Evolutionary conservation across 371 early-diverging fungal species (phyloP), one percentile per base, ranked within the genome.

Genomic region (Mucor irregularis): DNA sequence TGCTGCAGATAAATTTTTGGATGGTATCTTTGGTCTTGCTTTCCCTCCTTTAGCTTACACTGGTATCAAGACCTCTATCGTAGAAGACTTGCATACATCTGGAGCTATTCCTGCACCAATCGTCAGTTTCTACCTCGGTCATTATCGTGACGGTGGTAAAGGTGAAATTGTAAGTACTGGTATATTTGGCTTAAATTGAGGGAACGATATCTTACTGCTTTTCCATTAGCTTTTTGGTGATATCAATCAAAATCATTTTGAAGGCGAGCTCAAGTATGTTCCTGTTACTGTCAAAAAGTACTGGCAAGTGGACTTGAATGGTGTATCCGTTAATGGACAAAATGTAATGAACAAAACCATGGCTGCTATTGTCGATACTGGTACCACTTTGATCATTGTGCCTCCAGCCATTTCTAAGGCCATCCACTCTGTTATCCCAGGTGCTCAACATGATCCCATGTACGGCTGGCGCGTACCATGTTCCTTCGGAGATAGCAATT

Each of bases 11-110:
- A 52, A 55, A 16, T 66, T 61, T 21, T 53, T 83, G 28, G 83
- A 83, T 51, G 83, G 83, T 30, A 78, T 81, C 43, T 83, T 83
- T 76, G 83, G 83, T 13, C 59, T 83, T 3, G 78, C 66, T 0
- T 83, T 79, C 11, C 74, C 80, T 3, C 46, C 69, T 0, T 48
- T 80, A 9, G 69, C 80, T 14, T 56, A 56, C 22, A 76, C 71
- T 0, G 71, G 69, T 3, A 29, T 59, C 3, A 66, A 64, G 25
- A 21, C 31, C 22, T 69, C 77, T 0, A 53, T 67, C 14, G 63
- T 71, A 0, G 43, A 69, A 44, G 45, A 59, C n/a, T 59, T 76
- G 62, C 38, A 61, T 25, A 33, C 38, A 2, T 16, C 38, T 16
- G 69, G 69, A 0, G 8, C 30, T 2, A 71, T 76, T 17, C 40